These are phyloP conservation scores for Karstenula rhodostoma DNA, from an alignment of 2,329 filamentous ascomycete species.

Conservation along the genomic window DNA sequence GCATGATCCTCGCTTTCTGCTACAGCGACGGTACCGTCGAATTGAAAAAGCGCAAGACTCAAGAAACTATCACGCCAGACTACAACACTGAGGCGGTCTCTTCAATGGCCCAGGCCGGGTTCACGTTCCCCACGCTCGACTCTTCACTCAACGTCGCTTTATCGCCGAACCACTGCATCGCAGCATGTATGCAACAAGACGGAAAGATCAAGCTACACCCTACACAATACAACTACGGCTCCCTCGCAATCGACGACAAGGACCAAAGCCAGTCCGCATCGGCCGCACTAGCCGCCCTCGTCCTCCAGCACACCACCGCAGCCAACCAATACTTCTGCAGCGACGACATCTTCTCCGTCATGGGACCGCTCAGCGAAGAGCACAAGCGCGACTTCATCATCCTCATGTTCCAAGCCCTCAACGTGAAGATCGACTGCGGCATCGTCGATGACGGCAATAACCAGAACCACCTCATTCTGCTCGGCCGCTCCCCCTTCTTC, in stretches of 20 bases:
- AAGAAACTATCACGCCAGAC: slow-evolving; percentile 72
- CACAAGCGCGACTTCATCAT: slow-evolving; percentile 63
- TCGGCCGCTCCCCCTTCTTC: slow-evolving; percentile 69
- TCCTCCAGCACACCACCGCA: slow-evolving; percentile 53
- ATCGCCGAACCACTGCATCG: slow-evolving; percentile 58
- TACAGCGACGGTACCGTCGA: slow-evolving; percentile 84
- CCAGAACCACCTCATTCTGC: slow-evolving; percentile 44
- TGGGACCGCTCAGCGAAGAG: slow-evolving; percentile 36
- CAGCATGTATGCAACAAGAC: slow-evolving; percentile 55
- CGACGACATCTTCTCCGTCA: slow-evolving; percentile 59
- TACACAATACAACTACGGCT: slow-evolving; percentile 52
- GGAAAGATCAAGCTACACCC: slow-evolving; percentile 52
- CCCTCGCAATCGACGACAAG: slow-evolving; percentile 39
- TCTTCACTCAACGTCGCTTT: slow-evolving; percentile 61
- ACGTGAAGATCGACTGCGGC: slow-evolving; percentile 77
- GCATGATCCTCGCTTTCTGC: slow-evolving; percentile 74
- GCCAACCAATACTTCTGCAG: slow-evolving; percentile 56
- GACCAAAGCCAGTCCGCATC: slow-evolving; percentile 34
- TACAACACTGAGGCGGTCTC: slow-evolving; percentile 71
- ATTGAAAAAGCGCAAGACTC: slow-evolving; percentile 77
- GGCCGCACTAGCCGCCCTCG: slow-evolving; percentile 52
- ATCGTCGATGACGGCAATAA: slow-evolving; percentile 71
- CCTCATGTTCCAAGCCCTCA: slow-evolving; percentile 63
- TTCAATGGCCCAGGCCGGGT: slow-evolving; percentile 79
- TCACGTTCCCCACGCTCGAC: slow-evolving; percentile 71